Evolutionary conservation across 1,284 basidiomycete species (phyloP).

Genomic region (Vanrija sp.): DNA sequence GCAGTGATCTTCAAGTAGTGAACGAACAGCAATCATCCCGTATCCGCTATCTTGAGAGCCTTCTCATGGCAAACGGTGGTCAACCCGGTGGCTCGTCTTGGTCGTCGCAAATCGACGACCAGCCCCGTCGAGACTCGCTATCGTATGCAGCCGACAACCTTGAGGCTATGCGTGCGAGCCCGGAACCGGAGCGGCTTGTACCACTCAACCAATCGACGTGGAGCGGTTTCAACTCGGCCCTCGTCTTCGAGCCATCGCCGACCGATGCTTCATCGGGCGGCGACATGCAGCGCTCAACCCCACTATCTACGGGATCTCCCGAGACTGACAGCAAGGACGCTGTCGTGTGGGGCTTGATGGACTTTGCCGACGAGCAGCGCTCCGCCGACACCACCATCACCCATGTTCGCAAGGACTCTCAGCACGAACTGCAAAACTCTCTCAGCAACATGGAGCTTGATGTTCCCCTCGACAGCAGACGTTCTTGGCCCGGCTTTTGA

Average conservation of each 20-base stretch:
- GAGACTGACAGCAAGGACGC: slow-evolving; percentile 23
- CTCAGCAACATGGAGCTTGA: slow-evolving; percentile 35
- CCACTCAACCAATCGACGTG: slow-evolving; percentile 19
- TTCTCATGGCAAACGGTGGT: slow-evolving; percentile 19
- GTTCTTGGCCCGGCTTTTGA: slow-evolving; percentile 9
- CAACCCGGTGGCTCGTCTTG: slow-evolving; percentile 7
- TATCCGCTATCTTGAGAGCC: slow-evolving; percentile 36
- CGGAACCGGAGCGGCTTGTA: slow-evolving; percentile 31
- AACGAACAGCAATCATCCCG: slow-evolving; percentile 32
- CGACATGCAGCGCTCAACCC: slow-evolving; percentile 26
- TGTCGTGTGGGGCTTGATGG: slow-evolving; percentile 17
- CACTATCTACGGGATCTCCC: slow-evolving; percentile 14
- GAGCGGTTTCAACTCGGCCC: slow-evolving; percentile 13
- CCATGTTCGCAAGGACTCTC: slow-evolving; percentile 23
- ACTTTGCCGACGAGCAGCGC: slow-evolving; percentile 10
- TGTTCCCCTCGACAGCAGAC: slow-evolving; percentile 5
- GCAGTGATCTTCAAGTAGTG: slow-evolving; percentile 34
- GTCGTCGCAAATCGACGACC: slow-evolving; percentile 6
- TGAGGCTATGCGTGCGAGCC: slow-evolving; percentile 34
- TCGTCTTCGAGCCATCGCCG: slow-evolving; percentile 35
- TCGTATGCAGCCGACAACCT: slow-evolving; percentile 16
- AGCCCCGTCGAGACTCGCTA: not conserved
- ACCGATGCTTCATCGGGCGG: slow-evolving; percentile 26
- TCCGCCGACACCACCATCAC: not conserved
- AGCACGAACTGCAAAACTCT: slow-evolving; percentile 26